A percentile compares a stretch with the other conserved stretches of the same genome.
Conservation (phyloP, 805 yeast species). For the Saccharomycopsis sp. region DNA sequence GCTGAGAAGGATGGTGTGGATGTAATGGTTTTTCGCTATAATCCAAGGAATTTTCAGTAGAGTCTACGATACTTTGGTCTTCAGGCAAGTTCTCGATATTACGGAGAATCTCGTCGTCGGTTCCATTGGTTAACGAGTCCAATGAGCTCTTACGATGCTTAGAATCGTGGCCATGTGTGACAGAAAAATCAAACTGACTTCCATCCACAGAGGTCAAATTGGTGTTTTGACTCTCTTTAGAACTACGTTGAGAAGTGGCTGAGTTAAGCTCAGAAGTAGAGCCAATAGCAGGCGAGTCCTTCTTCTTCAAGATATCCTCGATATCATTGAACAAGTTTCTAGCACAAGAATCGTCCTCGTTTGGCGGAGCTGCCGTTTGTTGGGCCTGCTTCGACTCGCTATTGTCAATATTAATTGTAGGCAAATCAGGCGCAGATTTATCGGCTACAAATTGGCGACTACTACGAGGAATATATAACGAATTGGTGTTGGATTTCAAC, state of each 20-base stretch:
- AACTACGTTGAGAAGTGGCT: neutral
- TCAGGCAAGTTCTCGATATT: constrained; percentile 17
- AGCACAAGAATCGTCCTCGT: neutral
- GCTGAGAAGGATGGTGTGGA: neutral
- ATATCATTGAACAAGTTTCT: constrained; percentile 4
- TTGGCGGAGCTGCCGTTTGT: neutral
- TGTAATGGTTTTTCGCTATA: constrained; percentile 6
- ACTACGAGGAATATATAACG: neutral
- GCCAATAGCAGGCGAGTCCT: neutral
- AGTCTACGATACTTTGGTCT: neutral
- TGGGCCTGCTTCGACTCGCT: constrained; percentile 3
- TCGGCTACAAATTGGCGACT: neutral
- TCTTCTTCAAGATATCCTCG: constrained; percentile 2
- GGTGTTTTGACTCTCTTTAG: neutral
- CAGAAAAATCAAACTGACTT: neutral
- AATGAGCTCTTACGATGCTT: constrained; percentile 7
- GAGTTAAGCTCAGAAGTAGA: neutral
- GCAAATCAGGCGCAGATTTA: neutral
- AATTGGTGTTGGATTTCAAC: constrained; percentile 5
- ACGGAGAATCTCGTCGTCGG: constrained; percentile 13
- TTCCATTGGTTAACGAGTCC: constrained; percentile 9
- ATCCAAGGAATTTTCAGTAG: neutral
- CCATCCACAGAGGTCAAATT: constrained; percentile 5
- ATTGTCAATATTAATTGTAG: neutral
- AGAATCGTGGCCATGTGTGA: neutral